phyloP scores from a whole-genome alignment of 1,139 yeast species.

The Suhomyces bokatorum region DNA sequence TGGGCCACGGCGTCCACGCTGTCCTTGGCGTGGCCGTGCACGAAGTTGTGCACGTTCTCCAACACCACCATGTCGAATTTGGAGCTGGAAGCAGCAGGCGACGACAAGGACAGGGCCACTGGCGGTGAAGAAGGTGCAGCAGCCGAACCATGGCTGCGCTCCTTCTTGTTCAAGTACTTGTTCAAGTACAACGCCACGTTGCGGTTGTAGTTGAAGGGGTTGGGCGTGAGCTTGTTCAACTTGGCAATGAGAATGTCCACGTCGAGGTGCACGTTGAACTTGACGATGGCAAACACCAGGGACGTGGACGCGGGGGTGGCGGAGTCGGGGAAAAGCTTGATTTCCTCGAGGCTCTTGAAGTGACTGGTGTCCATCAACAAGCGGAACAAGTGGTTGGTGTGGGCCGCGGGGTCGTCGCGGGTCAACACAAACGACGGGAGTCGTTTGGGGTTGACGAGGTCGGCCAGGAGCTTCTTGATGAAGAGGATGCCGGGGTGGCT shows the following conservation, averaged over 20 bases:
- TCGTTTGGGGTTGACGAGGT: conserved; percentile 17
- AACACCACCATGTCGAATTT: conserved; percentile 40
- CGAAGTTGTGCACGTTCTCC: conserved; percentile 42
- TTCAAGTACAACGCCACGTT: conserved; percentile 17
- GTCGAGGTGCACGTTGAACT: conserved; percentile 39
- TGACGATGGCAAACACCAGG: conserved; percentile 34
- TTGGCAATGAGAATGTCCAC: conserved; percentile 33
- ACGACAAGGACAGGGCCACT: not conserved
- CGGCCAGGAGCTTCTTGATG: conserved; percentile 45
- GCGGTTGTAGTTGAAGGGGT: conserved; percentile 37
- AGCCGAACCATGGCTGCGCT: conserved; percentile 17
- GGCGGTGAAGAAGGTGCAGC: not conserved
- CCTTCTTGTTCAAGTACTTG: conserved; percentile 18
- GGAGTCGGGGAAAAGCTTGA: conserved; percentile 26
- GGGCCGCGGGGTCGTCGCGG: conserved; percentile 9
- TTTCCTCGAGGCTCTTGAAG: conserved; percentile 29
- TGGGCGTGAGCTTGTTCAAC: conserved; percentile 21
- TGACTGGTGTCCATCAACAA: conserved; percentile 28
- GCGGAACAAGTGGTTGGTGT: conserved; percentile 21
- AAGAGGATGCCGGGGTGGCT: conserved; percentile 69
- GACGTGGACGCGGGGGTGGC: not conserved
- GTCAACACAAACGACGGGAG: conserved; percentile 8
- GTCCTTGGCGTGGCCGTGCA: conserved; percentile 18
- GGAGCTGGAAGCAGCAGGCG: conserved; percentile 3
- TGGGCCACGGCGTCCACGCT: not conserved